phyloP scores from a whole-genome alignment of 2,329 filamentous ascomycete genomes.

The Fonsecaea pedrosoi region DNA sequence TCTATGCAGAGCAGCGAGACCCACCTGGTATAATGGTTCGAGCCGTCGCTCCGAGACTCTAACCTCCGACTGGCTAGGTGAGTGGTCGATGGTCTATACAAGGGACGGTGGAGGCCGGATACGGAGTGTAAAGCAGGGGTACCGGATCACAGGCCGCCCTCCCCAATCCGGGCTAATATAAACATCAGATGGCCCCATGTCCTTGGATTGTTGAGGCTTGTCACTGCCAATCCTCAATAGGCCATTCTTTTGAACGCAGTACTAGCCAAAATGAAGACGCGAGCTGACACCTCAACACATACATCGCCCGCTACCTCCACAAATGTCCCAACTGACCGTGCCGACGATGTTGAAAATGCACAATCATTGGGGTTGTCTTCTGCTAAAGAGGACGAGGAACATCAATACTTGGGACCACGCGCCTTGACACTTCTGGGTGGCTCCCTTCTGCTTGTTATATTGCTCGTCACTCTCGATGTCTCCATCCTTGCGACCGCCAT shows the following conservation, averaged over 20 bases:
- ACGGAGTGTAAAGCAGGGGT: neutral
- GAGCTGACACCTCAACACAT: neutral
- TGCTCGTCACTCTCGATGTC: constrained; percentile 21
- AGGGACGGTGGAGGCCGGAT: neutral
- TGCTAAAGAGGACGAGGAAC: neutral
- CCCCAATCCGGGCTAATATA: neutral
- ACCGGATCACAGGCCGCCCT: neutral
- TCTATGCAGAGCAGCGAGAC: neutral
- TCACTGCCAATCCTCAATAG: neutral
- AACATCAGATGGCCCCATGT: neutral
- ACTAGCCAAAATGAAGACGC: neutral
- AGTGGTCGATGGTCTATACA: neutral
- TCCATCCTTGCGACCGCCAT: constrained; percentile 38
- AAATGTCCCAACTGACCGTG: neutral
- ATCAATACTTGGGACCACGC: constrained; percentile 12
- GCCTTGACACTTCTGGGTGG: constrained; percentile 8
- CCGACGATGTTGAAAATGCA: neutral
- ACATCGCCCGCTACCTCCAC: neutral
- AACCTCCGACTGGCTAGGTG: neutral
- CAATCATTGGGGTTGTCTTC: neutral
- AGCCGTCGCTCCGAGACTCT: neutral
- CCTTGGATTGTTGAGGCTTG: neutral
- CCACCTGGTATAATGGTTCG: neutral
- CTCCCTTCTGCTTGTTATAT: constrained; percentile 16
- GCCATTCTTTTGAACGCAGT: neutral